Evolutionary conservation across 179 eudicot species (phyloP), one percentile per base, ranked within the genome.

Genomic region (Gypsophila paniculata): DNA sequence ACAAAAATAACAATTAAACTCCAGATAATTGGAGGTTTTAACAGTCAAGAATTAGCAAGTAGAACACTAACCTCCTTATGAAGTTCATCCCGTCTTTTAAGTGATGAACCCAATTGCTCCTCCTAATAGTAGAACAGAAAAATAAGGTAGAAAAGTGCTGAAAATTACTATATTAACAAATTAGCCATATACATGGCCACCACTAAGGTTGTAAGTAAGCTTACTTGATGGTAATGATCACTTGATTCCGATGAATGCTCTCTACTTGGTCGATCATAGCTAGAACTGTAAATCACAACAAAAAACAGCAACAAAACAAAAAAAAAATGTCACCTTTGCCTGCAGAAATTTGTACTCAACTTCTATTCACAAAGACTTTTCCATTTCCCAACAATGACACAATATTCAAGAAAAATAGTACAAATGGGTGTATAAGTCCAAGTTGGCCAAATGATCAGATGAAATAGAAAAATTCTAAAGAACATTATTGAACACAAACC

Each of bases 201-300:
- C 55, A 44, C 61, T 59, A 51, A 17, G 72, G 60, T 51, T 48
- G 75, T 42, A 67, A 32, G 57, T 53, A 29, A 54, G 69, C 74
- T 68, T 77, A 88, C 98, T 83, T 80, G 84, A 63, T 77, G 79
- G 22, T 82, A 70, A 72, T 83, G 77, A 34, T 78, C 89, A 71
- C 85, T 78, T 49, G 88, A 85, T 65, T 82, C 90, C 58, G 89
- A 80, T 55, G 90, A 88, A 75, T 77, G 71, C 68, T 90, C 95
- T 65, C 90, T 81, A 74, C 83, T 76, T 36, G 75, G 82, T 34
- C 61, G 78, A 42, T 84, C 92, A 79, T 62, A 74, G 49, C 74
- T 77, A 54, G 82, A 84, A 38, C 94, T 92, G 90, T 72, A 61
- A 51, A 68, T 15, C 44, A 62, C 42, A 36, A 36, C 2, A 36